phyloP scores from a whole-genome alignment of 1,284 basidiomycete genomes.

The Boletus semigastroideus region DNA sequence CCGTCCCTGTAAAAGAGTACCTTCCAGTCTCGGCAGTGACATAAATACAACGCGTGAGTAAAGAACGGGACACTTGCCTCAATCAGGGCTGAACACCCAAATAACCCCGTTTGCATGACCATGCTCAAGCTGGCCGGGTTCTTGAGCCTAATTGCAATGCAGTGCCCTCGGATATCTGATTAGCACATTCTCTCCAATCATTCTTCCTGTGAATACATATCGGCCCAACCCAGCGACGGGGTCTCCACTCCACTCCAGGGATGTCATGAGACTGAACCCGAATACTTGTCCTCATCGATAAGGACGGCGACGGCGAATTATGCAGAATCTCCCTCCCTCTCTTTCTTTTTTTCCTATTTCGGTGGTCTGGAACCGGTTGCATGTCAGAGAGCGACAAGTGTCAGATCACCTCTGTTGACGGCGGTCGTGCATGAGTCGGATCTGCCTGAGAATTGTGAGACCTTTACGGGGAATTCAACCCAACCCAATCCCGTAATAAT shows the following conservation, averaged over 20 bases:
- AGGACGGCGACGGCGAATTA: background rate
- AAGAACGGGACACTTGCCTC: slow-evolving; percentile 26
- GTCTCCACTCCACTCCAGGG: background rate
- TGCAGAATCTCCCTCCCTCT: background rate
- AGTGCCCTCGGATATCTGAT: slow-evolving; percentile 40
- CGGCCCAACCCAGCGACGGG: slow-evolving; percentile 30
- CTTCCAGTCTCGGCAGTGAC: slow-evolving; percentile 39
- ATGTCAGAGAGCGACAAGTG: slow-evolving; percentile 22
- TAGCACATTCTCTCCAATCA: slow-evolving; percentile 29
- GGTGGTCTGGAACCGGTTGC: slow-evolving; percentile 9
- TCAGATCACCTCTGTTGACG: slow-evolving; percentile 22
- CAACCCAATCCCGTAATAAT: slow-evolving; percentile 12
- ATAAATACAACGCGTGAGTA: slow-evolving; percentile 38
- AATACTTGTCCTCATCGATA: slow-evolving; percentile 8
- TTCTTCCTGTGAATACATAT: slow-evolving; percentile 21
- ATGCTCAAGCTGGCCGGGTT: slow-evolving; percentile 17
- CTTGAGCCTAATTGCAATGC: slow-evolving; percentile 39
- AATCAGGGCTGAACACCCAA: slow-evolving; percentile 22
- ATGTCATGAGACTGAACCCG: slow-evolving; percentile 6
- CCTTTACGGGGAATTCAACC: slow-evolving; percentile 13
- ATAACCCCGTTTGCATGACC: slow-evolving; percentile 25
- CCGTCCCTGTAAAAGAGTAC: slow-evolving; percentile 33
- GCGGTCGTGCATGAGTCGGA: slow-evolving; percentile 23
- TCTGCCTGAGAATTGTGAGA: slow-evolving; percentile 31
- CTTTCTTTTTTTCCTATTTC: slow-evolving; percentile 4